Evolutionary conservation across 2,329 filamentous ascomycete genomes (phyloP).

Genomic region (Colletotrichum theobromicola): DNA sequence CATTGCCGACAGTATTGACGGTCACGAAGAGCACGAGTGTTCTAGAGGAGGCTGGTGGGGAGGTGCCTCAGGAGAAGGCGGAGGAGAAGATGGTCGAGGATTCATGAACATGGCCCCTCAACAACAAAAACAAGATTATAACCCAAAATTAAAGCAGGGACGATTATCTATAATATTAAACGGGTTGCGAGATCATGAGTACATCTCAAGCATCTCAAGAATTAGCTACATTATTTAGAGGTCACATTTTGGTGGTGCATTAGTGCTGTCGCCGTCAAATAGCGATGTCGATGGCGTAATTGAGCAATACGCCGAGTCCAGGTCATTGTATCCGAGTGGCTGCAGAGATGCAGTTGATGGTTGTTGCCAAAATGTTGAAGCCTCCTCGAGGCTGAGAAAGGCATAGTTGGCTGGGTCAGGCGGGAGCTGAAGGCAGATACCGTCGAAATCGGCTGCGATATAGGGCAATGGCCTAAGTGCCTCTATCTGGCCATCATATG

Average conservation of each 20-base stretch:
- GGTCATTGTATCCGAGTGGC: neutral
- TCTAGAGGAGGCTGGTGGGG: slow-evolving; percentile 27
- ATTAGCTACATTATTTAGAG: neutral
- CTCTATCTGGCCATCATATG: neutral
- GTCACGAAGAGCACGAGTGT: slow-evolving; percentile 33
- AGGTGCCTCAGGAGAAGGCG: neutral
- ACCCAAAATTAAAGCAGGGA: neutral
- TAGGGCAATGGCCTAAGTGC: neutral
- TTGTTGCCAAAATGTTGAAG: neutral
- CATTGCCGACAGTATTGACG: slow-evolving; percentile 45
- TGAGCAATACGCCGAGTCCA: neutral
- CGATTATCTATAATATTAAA: neutral
- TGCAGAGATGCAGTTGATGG: neutral
- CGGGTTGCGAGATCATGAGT: neutral
- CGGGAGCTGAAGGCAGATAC: neutral
- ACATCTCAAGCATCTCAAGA: neutral
- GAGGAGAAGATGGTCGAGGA: slow-evolving; percentile 22
- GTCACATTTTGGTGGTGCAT: neutral
- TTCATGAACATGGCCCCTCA: neutral
- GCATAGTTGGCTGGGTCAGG: neutral
- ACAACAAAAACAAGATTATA: neutral
- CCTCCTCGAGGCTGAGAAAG: neutral
- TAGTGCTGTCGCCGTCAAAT: neutral
- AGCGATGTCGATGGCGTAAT: neutral
- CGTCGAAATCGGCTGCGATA: neutral